Conservation (phyloP, 2,329 filamentous ascomycete genomes). For the Aspergillus arachidicola region DNA sequence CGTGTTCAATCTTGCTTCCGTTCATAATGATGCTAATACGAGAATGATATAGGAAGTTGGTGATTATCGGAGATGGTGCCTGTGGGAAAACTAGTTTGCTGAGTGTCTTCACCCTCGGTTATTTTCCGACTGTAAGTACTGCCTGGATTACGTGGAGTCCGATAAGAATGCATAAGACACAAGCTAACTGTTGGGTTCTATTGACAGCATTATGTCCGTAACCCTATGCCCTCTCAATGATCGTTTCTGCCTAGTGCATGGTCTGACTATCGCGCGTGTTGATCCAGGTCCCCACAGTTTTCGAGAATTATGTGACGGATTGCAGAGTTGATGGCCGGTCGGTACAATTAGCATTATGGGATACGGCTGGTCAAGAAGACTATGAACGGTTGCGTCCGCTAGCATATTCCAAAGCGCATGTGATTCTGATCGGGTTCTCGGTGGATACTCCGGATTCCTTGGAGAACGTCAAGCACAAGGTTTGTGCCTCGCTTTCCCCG, state of each 20-base stretch:
- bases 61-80: constrained; percentile 95
- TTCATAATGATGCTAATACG: constrained; percentile 20
- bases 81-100: constrained; percentile 97
- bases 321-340: constrained; percentile 97
- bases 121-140: constrained; percentile 87
- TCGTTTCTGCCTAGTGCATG: constrained; percentile 1
- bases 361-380: constrained; percentile 99
- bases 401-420: constrained; percentile 95
- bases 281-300: constrained; percentile 84
- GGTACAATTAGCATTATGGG: constrained; percentile 97
- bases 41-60: constrained; percentile 71
- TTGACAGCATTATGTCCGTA: constrained; percentile 49
- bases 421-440: constrained; percentile 94
- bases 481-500: constrained; percentile 48
- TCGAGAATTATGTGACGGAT: constrained; percentile 99
- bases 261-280: constrained; percentile 16
- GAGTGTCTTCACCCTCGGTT: constrained; percentile 96
- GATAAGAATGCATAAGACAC: background rate
- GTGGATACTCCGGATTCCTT: constrained; percentile 94
- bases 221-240: background rate
- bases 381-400: constrained; percentile 94
- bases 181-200: constrained; percentile 24
- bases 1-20: background rate
- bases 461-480: constrained; percentile 98
- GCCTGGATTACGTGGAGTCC: background rate